Percentiles rank a stretch among this genome's conserved stretches.
phyloP scores from a whole-genome alignment of 371 early-diverging fungal genomes.

The Actinomortierella ambigua region DNA sequence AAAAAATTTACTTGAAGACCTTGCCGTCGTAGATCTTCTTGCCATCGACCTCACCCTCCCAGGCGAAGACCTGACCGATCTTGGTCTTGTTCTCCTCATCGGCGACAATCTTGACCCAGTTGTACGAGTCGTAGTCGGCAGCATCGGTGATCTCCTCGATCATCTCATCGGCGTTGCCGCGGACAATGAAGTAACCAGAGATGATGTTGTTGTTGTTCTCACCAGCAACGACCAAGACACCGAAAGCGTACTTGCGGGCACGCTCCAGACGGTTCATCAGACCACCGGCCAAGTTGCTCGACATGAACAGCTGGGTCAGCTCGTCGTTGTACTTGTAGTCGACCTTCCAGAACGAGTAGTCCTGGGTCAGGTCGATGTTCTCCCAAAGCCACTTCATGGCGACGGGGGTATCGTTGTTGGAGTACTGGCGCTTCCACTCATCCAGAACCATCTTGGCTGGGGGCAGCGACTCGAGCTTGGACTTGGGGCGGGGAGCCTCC shows the following conservation, averaged over 20 bases:
- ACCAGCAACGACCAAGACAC: conserved; percentile 85
- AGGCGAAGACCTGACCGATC: conserved; percentile 55
- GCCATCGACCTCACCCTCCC: conserved; percentile 61
- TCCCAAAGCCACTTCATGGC: conserved; percentile 95
- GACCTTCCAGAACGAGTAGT: conserved; percentile 87
- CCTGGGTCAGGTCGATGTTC: conserved; percentile 79
- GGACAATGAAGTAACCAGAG: conserved; percentile 92
- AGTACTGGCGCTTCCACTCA: conserved; percentile 96
- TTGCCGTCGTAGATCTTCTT: conserved; percentile 76
- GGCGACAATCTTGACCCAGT: conserved; percentile 71
- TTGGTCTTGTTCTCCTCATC: conserved; percentile 55
- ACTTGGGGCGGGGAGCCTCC: conserved; percentile 88
- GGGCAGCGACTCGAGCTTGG: conserved; percentile 88
- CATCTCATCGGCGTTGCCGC: conserved; percentile 78
- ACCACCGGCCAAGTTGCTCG: conserved; percentile 89
- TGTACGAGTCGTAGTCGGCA: conserved; percentile 89
- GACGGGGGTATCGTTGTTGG: conserved; percentile 91
- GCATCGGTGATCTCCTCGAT: conserved; percentile 87
- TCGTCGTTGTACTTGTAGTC: conserved; percentile 93
- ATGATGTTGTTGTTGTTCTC: conserved; percentile 90
- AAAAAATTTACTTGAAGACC: conserved; percentile 71
- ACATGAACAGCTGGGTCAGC: conserved; percentile 83
- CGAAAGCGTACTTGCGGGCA: conserved; percentile 96
- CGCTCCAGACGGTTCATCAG: conserved; percentile 93
- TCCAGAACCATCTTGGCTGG: conserved; percentile 83